Conservation (phyloP, 805 yeast genomes). For the Metschnikowia koreensis region DNA sequence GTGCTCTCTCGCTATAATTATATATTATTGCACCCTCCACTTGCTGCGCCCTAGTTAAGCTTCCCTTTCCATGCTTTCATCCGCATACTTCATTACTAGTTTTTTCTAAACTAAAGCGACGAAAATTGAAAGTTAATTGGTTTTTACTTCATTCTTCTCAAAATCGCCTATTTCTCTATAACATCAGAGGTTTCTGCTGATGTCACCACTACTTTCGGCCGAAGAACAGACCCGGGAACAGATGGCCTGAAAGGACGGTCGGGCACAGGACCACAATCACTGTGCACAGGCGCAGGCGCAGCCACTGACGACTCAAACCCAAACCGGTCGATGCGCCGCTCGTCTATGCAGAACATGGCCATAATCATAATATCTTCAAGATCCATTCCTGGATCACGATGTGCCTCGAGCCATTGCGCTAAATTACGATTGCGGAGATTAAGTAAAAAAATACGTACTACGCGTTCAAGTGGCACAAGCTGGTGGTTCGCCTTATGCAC, state of each 20-base stretch:
- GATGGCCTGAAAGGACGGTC: too few relatives aligned
- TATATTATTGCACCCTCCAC: too few relatives aligned
- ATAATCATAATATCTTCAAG: constrained; percentile 5
- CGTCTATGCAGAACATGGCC: background rate
- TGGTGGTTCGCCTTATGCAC: constrained; percentile 8
- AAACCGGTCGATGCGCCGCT: background rate
- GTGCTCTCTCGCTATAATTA: too few relatives aligned
- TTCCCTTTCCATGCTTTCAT: too few relatives aligned
- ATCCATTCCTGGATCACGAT: constrained; percentile 1
- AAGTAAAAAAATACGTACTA: constrained; percentile 1
- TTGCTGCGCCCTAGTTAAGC: too few relatives aligned
- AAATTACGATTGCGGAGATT: constrained; percentile 1
- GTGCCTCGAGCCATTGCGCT: constrained; percentile 2
- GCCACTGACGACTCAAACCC: background rate
- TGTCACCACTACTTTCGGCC: background rate
- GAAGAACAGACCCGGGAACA: background rate
- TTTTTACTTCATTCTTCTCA: too few relatives aligned
- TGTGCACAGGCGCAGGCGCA: background rate
- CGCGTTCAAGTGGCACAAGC: constrained; percentile 5
- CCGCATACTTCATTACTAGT: too few relatives aligned
- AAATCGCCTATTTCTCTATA: too few relatives aligned
- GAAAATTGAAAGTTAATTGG: too few relatives aligned
- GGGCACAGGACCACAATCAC: background rate
- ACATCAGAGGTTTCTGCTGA: background rate
- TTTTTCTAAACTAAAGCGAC: too few relatives aligned